A percentile compares a stretch with the other conserved stretches of the same genome.
Evolutionary conservation across 768 basidiomycete species (phyloP).

Genomic region (Collybia sordida): DNA sequence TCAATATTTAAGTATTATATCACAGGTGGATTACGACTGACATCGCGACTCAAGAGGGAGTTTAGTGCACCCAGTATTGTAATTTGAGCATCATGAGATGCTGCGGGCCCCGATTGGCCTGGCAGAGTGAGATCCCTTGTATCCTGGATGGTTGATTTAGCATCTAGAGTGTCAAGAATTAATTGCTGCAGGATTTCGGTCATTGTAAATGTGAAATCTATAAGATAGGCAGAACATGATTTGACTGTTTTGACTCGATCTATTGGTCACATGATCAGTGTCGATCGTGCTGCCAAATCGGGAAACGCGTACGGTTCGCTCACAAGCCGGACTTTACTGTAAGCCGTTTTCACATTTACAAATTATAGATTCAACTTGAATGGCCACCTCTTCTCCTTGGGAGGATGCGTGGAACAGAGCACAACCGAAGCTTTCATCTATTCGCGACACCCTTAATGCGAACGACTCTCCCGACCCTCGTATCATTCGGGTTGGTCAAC

Average conservation of each 20-base stretch:
- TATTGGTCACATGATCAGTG: no score
- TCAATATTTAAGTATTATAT: constrained; percentile 9
- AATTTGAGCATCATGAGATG: constrained; percentile 77
- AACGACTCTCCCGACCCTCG: constrained; percentile 35
- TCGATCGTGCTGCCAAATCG: not conserved
- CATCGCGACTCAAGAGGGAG: constrained; percentile 84
- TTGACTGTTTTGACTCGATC: constrained; percentile 10
- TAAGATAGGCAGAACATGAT: constrained; percentile 1
- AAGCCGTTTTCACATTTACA: constrained; percentile 13
- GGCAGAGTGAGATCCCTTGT: constrained; percentile 69
- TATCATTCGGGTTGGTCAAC: constrained; percentile 82
- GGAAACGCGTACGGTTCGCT: not conserved
- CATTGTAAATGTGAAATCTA: constrained; percentile 39
- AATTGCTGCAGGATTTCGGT: constrained; percentile 80
- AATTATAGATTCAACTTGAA: not conserved
- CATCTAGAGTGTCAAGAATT: constrained; percentile 70
- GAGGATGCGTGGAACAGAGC: constrained; percentile 66
- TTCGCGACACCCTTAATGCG: constrained; percentile 39
- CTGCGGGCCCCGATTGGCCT: constrained; percentile 54
- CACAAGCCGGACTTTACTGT: constrained; percentile 8
- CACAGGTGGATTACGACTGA: constrained; percentile 31
- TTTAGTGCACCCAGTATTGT: constrained; percentile 88
- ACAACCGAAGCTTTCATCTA: constrained; percentile 49
- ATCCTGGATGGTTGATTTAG: constrained; percentile 56
- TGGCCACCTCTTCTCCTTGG: constrained; percentile 35